These are phyloP conservation scores for Dioszegia crocea DNA, from an alignment of 768 basidiomycete species.

Conservation along the genomic window DNA sequence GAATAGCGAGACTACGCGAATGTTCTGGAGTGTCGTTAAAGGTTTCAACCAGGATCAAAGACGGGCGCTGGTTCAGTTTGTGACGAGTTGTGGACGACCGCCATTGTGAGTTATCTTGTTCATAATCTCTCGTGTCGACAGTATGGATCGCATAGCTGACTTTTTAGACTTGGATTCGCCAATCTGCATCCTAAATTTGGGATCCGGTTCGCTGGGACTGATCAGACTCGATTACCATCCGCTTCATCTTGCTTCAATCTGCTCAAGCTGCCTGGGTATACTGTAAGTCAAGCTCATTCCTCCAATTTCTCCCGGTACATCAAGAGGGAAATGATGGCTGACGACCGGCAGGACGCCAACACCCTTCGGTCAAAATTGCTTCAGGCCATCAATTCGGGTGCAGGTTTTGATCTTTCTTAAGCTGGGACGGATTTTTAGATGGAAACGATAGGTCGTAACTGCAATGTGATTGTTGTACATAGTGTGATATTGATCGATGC, in stretches of 20 bases:
- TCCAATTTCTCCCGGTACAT: neutral
- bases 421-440: neutral
- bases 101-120: conserved; percentile 63
- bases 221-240: conserved; percentile 52
- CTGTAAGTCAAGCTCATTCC: conserved; percentile 54
- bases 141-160: neutral
- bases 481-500: neutral
- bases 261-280: conserved; percentile 62
- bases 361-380: conserved; percentile 70
- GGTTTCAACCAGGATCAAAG: conserved; percentile 76
- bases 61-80: conserved; percentile 74
- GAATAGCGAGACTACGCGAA: conserved; percentile 67
- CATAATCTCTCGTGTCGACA: conserved; percentile 57
- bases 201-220: conserved; percentile 73
- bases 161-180: conserved; percentile 44
- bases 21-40: conserved; percentile 85
- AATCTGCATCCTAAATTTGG: conserved; percentile 75
- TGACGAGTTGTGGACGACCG: conserved; percentile 85
- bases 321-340: neutral
- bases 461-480: conserved; percentile 10
- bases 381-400: conserved; percentile 78
- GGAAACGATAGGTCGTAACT: too few species aligned
- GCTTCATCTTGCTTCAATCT: conserved; percentile 81
- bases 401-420: conserved; percentile 88
- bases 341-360: conserved; percentile 57